Percentiles rank a stretch among this genome's conserved stretches.
phyloP scores from a whole-genome alignment of 2,329 filamentous ascomycete genomes.

The Pestalotiopsis sp. region DNA sequence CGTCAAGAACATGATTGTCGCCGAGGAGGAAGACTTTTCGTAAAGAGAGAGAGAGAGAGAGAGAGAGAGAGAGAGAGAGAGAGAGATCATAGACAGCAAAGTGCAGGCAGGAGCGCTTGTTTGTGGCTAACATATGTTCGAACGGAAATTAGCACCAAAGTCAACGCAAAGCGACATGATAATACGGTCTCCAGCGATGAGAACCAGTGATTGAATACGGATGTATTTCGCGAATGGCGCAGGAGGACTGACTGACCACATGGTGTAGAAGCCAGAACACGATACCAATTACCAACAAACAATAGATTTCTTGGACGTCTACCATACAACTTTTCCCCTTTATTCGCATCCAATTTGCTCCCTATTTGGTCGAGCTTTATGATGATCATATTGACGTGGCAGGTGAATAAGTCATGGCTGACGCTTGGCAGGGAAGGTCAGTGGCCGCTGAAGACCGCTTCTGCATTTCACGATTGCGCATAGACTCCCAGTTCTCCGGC shows the following conservation, averaged over 20 bases:
- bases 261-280: not conserved
- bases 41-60: constrained; percentile 16
- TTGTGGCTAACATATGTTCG: not conserved
- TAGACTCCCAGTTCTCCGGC: not conserved
- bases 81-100: not conserved
- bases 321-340: not conserved
- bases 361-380: too few relatives aligned
- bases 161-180: not conserved
- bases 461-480: not conserved
- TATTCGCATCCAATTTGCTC: not conserved
- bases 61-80: constrained; percentile 5
- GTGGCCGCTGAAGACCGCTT: not conserved
- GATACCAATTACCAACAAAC: not conserved
- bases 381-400: too few relatives aligned
- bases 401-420: not conserved
- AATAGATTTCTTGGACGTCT: not conserved
- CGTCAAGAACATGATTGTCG: constrained; percentile 82
- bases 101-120: not conserved
- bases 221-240: not conserved
- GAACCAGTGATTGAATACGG: not conserved
- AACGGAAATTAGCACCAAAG: not conserved
- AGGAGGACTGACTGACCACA: not conserved
- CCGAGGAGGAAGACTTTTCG: constrained; percentile 35
- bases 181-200: not conserved
- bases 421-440: constrained; percentile 3